Evolutionary conservation across 257 asterid species (phyloP), one percentile per base, ranked within the genome.

Genomic region (Verbena officinalis): DNA sequence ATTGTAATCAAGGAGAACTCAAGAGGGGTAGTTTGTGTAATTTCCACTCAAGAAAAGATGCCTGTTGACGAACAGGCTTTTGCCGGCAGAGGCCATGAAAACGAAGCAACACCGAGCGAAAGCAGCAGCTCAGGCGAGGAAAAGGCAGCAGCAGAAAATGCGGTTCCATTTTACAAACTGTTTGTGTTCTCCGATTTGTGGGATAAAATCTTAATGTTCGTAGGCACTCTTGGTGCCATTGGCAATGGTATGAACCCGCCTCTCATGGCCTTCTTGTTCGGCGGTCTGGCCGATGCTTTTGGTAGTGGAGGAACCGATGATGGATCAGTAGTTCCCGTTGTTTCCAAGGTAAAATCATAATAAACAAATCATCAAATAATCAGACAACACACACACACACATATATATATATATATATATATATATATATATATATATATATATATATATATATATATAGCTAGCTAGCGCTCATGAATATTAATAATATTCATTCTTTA

Each of bases 211-310:
- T 56, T 91, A 81, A 91, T 91, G 88, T 22, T 81, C 13, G 48
- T 79, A 2, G 98, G 98, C 4, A 72, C 88, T 7, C 31, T 88
- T 39, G 89, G 81, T 10, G 94, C 96, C 40, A 60, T 88, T 3
- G 98, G 78, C 1, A 82, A 89, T 42, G 98, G 98, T 10, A 46
- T 91, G 5, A 81, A 80, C 66, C 64, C 86, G 1, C 94, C 96
- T 7, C 76, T 91, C 11, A 84, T 88, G 98, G 83, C 96, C 1
- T 44, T 91, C 6, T 73, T 91, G 36, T 86, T 88, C 62, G 98
- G 98, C 3, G 83, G 86, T 5, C 49, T 91, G 40, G 77, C 82
- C 14, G 85, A 91, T 38, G 84, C 98, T 12, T 88, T 91, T 20
- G 96, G 95, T 7, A 52, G 53, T 4, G 71, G 45, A 15, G 71